A percentile compares a stretch with the other conserved stretches of the same genome.
Conservation (phyloP, 2,329 filamentous ascomycete genomes). For the Alternaria alternata region DNA sequence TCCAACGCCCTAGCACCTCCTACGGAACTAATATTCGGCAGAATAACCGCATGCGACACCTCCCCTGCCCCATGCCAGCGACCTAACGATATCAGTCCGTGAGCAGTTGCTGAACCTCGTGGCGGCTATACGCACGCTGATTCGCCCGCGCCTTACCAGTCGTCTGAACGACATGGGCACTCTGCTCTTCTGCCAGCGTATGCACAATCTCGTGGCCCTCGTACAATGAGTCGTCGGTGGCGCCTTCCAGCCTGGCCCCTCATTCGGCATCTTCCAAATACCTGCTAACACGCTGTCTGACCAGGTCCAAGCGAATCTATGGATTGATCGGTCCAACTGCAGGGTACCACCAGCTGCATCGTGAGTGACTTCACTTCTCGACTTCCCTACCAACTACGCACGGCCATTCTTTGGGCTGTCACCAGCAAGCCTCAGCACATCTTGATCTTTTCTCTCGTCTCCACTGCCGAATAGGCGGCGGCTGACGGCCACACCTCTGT, state of each 20-base stretch:
- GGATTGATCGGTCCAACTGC: conserved; percentile 29
- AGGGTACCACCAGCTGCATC: conserved; percentile 31
- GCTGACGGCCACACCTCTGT: conserved; percentile 39
- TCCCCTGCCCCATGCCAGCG: conserved; percentile 13
- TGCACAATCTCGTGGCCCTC: conserved; percentile 48
- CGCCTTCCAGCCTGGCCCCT: conserved; percentile 33
- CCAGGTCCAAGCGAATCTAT: conserved; percentile 39
- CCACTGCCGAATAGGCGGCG: conserved; percentile 39
- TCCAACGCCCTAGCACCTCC: conserved; percentile 10
- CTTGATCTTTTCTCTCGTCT: conserved; percentile 37
- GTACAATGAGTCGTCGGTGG: conserved; percentile 37
- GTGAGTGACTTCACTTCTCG: conserved; percentile 40
- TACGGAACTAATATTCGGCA: conserved; percentile 19
- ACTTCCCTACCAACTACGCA: conserved; percentile 39
- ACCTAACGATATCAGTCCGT: conserved; percentile 21
- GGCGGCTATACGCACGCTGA: conserved; percentile 29
- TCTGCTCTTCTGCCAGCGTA: conserved; percentile 37
- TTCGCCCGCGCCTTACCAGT: conserved; percentile 31
- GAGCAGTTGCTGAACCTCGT: conserved; percentile 25
- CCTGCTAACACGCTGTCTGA: conserved; percentile 34
- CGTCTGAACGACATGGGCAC: conserved; percentile 40
- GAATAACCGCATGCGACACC: conserved; percentile 23
- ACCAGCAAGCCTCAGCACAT: conserved; percentile 29
- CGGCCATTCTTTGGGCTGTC: conserved; percentile 31
- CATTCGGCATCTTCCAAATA: conserved; percentile 33